Percentiles rank a stretch among this genome's conserved stretches.
These are phyloP conservation scores for Bryoerythrophyllum caledonicum DNA, from an alignment of 225 moss, liverwort and hornwort genomes.

Conservation along the genomic window DNA sequence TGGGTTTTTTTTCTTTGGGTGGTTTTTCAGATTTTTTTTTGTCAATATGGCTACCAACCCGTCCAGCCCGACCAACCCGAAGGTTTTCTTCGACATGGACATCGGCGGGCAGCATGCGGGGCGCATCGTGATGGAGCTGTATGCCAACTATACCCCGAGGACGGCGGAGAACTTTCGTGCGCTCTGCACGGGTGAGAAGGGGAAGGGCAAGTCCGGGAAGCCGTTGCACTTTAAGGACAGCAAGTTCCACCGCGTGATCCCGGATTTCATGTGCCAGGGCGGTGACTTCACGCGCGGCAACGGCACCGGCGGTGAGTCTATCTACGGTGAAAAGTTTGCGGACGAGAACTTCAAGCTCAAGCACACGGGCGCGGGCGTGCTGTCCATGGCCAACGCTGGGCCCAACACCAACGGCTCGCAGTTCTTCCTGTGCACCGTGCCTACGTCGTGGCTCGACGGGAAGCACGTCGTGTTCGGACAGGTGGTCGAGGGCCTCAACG, in stretches of 20 bases:
- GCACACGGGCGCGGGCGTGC: constrained; percentile 58
- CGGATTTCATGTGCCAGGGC: constrained; percentile 79
- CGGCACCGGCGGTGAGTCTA: constrained; percentile 88
- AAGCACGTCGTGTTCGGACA: constrained; percentile 77
- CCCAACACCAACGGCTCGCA: constrained; percentile 80
- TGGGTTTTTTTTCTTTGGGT: no score
- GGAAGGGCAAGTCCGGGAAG: constrained; percentile 46
- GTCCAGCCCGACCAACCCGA: constrained; percentile 46
- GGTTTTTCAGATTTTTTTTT: no score
- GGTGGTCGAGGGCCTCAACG: constrained; percentile 43
- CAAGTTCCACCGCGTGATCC: constrained; percentile 71
- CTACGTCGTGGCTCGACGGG: constrained; percentile 74
- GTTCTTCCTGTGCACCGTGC: constrained; percentile 68
- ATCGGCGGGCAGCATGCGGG: constrained; percentile 38
- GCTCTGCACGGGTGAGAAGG: constrained; percentile 76
- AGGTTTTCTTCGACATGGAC: constrained; percentile 64
- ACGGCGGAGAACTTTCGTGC: constrained; percentile 76
- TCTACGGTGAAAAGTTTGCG: constrained; percentile 61
- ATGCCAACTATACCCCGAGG: constrained; percentile 46
- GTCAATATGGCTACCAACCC: constrained; percentile 38
- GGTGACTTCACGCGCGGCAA: constrained; percentile 78
- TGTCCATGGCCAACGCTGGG: constrained; percentile 87
- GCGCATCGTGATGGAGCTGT: constrained; percentile 75
- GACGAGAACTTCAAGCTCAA: constrained; percentile 73
- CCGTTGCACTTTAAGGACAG: constrained; percentile 62